Percentiles rank a stretch among this genome's conserved stretches.
Evolutionary conservation across 495 filamentous ascomycete species (phyloP).

Genomic region (Durotheca rogersii): DNA sequence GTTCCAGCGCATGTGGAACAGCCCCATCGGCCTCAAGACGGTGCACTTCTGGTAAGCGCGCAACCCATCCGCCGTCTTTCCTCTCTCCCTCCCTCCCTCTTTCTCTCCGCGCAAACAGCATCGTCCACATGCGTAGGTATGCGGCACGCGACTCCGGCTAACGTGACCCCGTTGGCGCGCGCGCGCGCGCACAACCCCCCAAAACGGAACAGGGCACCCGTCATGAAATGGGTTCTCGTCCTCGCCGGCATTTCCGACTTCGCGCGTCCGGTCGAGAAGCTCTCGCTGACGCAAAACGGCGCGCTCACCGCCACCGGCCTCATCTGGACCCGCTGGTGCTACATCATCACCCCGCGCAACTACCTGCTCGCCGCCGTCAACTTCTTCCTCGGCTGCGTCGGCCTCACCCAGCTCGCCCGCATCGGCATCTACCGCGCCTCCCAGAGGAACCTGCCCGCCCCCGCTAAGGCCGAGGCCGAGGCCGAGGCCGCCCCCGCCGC

Average conservation of each 20-base stretch:
- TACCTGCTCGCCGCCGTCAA: slow-evolving; percentile 90
- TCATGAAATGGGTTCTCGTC: slow-evolving; percentile 97
- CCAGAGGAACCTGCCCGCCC: slow-evolving; percentile 51
- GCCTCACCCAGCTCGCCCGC: slow-evolving; percentile 74
- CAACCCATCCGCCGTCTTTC: no score
- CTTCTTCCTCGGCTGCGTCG: slow-evolving; percentile 93
- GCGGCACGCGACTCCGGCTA: no score
- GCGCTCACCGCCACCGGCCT: slow-evolving; percentile 85
- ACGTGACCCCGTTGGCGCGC: no score
- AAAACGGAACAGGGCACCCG: slow-evolving; percentile 80
- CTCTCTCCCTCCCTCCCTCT: background rate
- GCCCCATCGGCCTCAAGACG: slow-evolving; percentile 86
- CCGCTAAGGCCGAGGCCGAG: slow-evolving; percentile 49
- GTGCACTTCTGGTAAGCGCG: slow-evolving; percentile 96
- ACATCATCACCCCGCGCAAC: slow-evolving; percentile 93
- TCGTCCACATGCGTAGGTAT: background rate
- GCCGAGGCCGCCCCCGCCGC: slow-evolving; percentile 38
- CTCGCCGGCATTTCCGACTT: slow-evolving; percentile 91
- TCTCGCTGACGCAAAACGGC: slow-evolving; percentile 86
- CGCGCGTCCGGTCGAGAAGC: slow-evolving; percentile 83
- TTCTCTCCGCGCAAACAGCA: background rate
- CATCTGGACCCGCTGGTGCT: slow-evolving; percentile 99
- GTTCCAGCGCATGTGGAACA: slow-evolving; percentile 78
- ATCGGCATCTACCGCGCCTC: slow-evolving; percentile 67
- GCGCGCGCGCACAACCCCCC: background rate